Conservation (phyloP, 805 yeast genomes). For the Saccharomycopsis sp. region DNA sequence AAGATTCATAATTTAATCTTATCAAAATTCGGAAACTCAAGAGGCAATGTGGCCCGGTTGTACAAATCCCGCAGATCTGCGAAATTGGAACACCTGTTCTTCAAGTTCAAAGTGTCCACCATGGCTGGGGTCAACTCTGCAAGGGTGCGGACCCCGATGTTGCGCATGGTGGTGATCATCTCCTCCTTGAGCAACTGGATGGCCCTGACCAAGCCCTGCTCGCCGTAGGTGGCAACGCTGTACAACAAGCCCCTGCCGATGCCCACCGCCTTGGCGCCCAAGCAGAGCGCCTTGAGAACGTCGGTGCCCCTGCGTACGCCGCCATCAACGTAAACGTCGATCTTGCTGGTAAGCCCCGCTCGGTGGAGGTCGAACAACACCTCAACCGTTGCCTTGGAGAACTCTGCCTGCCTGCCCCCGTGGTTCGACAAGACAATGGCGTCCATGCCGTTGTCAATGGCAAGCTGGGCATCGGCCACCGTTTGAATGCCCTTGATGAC, state of each 20-base stretch:
- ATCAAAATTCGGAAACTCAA: slow-evolving; percentile 7
- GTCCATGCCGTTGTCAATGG: slow-evolving; percentile 59
- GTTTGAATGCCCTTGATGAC: slow-evolving; percentile 76
- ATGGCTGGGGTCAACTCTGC: slow-evolving; percentile 49
- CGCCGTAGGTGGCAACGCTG: slow-evolving; percentile 58
- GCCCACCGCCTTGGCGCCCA: slow-evolving; percentile 66
- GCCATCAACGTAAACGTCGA: slow-evolving; percentile 58
- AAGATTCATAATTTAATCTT: slow-evolving; percentile 10
- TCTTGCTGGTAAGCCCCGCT: slow-evolving; percentile 37
- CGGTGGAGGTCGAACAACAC: slow-evolving; percentile 55
- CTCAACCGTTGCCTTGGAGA: slow-evolving; percentile 67
- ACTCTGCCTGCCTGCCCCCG: slow-evolving; percentile 85
- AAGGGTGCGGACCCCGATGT: slow-evolving; percentile 60
- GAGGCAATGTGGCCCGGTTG: slow-evolving; percentile 8
- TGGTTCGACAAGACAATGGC: slow-evolving; percentile 80
- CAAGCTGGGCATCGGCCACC: slow-evolving; percentile 67
- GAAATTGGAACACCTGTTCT: slow-evolving; percentile 16
- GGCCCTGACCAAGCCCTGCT: slow-evolving; percentile 50
- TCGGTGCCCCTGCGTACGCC: slow-evolving; percentile 65
- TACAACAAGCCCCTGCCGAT: slow-evolving; percentile 60
- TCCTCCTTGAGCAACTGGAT: slow-evolving; percentile 59
- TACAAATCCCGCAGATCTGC: slow-evolving; percentile 12
- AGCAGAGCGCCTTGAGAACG: slow-evolving; percentile 52
- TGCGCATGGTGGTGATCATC: slow-evolving; percentile 65
- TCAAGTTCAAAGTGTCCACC: slow-evolving; percentile 46